These are phyloP conservation scores for Penicillium turbatum DNA, from an alignment of 495 filamentous ascomycete genomes.

Conservation along the genomic window DNA sequence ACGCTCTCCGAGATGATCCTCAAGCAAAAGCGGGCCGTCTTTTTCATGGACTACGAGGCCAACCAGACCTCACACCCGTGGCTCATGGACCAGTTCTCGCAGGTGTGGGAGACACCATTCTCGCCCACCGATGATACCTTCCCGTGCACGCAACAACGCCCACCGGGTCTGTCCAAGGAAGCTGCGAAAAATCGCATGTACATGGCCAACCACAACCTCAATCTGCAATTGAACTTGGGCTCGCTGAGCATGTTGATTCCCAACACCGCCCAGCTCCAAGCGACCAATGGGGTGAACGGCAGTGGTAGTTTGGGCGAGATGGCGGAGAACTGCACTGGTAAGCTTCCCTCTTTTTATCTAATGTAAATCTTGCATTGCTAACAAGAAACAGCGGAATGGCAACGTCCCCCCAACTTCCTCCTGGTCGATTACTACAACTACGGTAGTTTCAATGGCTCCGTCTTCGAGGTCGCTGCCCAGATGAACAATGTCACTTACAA, in stretches of 20 bases:
- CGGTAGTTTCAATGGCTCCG: constrained; percentile 68
- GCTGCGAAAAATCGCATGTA: constrained; percentile 64
- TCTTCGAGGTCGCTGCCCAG: constrained; percentile 83
- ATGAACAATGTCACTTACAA: constrained; percentile 84
- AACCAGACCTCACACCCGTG: constrained; percentile 71
- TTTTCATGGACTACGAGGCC: constrained; percentile 80
- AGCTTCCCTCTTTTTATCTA: background rate
- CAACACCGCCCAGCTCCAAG: constrained; percentile 58
- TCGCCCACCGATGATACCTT: constrained; percentile 55
- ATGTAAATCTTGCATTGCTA: constrained; percentile 3
- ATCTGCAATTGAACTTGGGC: constrained; percentile 62
- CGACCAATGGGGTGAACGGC: constrained; percentile 63
- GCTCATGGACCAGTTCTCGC: constrained; percentile 61
- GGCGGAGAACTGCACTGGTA: constrained; percentile 62
- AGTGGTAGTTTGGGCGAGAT: constrained; percentile 68
- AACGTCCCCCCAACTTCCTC: constrained; percentile 74
- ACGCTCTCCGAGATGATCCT: constrained; percentile 77
- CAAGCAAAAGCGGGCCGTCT: constrained; percentile 53
- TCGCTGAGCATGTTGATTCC: constrained; percentile 67
- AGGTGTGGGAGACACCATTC: constrained; percentile 66
- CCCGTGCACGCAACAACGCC: constrained; percentile 56
- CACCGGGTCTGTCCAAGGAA: constrained; percentile 50
- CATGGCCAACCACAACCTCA: constrained; percentile 91
- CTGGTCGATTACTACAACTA: constrained; percentile 86
- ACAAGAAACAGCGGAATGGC: constrained; percentile 49